phyloP scores from a whole-genome alignment of 1,284 basidiomycete genomes.

The Cryptococcus sp. region DNA sequence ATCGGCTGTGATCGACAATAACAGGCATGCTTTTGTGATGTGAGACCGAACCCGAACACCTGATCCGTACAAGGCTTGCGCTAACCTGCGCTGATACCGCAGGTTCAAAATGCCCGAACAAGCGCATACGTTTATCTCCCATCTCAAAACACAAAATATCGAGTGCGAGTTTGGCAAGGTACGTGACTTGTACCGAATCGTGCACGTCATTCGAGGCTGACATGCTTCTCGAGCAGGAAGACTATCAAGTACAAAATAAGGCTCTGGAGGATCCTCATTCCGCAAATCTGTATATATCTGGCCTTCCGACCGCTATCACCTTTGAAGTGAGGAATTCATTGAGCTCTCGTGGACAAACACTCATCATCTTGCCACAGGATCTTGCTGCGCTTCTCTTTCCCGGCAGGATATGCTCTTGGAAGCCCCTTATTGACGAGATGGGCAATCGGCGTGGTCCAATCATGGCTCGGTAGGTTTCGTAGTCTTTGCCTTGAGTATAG shows the following conservation, averaged over 20 bases:
- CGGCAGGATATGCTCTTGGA: slow-evolving; percentile 33
- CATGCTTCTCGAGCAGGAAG: slow-evolving; percentile 25
- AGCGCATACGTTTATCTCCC: slow-evolving; percentile 29
- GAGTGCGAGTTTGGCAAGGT: slow-evolving; percentile 37
- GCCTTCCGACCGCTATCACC: slow-evolving; percentile 30
- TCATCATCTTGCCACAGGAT: slow-evolving; percentile 17
- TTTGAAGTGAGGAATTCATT: slow-evolving; percentile 27
- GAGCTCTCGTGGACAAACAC: not conserved
- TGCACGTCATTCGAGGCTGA: not conserved
- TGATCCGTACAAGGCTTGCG: not conserved
- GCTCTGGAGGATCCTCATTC: slow-evolving; percentile 42
- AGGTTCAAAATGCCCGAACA: slow-evolving; percentile 33
- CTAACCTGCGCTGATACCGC: not conserved
- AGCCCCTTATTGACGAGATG: slow-evolving; percentile 32
- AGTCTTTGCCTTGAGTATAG: not conserved
- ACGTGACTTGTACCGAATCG: not conserved
- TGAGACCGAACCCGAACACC: slow-evolving; percentile 8
- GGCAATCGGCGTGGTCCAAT: slow-evolving; percentile 38
- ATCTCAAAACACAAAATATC: slow-evolving; percentile 18
- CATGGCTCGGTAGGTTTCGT: slow-evolving; percentile 34
- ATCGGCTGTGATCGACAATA: too few relatives aligned
- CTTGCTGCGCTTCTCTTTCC: slow-evolving; percentile 29
- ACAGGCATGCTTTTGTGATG: slow-evolving; percentile 39
- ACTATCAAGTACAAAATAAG: slow-evolving; percentile 40
- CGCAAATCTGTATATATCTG: slow-evolving; percentile 44